Base-by-base conservation (phyloP, 108 stramenopile species). In the Conticribra weissflogii region DNA sequence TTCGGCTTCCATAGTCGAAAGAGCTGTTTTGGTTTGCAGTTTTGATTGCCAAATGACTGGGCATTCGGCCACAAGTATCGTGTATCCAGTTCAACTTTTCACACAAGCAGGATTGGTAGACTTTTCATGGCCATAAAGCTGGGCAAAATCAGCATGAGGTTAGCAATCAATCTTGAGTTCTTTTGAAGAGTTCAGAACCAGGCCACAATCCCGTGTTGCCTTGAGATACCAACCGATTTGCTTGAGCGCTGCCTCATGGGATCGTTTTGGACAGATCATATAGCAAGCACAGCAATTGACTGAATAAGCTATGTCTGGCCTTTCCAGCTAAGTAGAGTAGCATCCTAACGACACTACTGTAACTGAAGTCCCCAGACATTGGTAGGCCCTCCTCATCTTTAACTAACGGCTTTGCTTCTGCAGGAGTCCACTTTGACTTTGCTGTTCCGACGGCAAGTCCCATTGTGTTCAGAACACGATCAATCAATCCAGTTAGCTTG, bases 21-120 rank as follows among this genome's bases (percentile, higher is more conserved):
- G 31, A 1, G 69, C 61, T 15, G 72, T 66, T n/a, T 72, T 63
- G 1, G 63, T 46, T 56, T 76, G 74, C 1, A 76, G 51, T 32
- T 71, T 54, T 1, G 48, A 59, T 19, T 50, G 7, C 74, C 74
- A 76, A 7, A 61, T 16, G 2, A 76, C 44, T 8, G 74, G 68
- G 36, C 72, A 74, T 9, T 61, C 67, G 18, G 16, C 18, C 7
- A 18, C 52, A 53, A 0, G 22, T 52, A 86, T 78, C 31, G 83
- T 47, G 46, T 78, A 81, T 25, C 85, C 85, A 45, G 82, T 81
- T 3, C 82, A 52, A 29, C 82, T 83, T 16, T 77, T 16, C 7
- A 21, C 72, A 50, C 73, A 52, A 14, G 24, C 29, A 23, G 85
- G 79, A 66, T 86, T 76, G 15, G 52, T 1, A 24, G 23, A 3